phyloP scores from a whole-genome alignment of 164 flowering plant genomes.

The Chimonanthus praecox region DNA sequence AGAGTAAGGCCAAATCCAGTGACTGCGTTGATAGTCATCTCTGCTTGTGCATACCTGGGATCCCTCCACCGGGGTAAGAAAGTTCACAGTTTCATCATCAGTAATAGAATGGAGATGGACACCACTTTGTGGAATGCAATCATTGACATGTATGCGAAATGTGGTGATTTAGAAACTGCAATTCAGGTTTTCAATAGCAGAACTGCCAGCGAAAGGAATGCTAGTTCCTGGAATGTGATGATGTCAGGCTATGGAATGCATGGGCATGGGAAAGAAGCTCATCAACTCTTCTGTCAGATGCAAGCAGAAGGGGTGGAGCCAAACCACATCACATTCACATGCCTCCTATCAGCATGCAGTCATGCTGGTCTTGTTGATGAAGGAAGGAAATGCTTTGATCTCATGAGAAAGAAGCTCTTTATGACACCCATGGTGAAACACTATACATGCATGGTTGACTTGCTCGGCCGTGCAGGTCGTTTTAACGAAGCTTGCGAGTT shows the following conservation, averaged over 20 bases:
- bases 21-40: slow-evolving; percentile 31
- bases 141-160: slow-evolving; percentile 45
- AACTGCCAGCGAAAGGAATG: slow-evolving; percentile 18
- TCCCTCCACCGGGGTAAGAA: slow-evolving; percentile 33
- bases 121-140: slow-evolving; percentile 33
- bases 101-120: slow-evolving; percentile 18
- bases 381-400: slow-evolving; percentile 35
- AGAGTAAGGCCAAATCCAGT: slow-evolving; percentile 28
- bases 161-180: slow-evolving; percentile 37
- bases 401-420: slow-evolving; percentile 22
- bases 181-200: slow-evolving; percentile 23
- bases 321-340: slow-evolving; percentile 36
- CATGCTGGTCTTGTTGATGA: slow-evolving; percentile 42
- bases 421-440: slow-evolving; percentile 30
- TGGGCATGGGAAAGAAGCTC: slow-evolving; percentile 35
- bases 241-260: slow-evolving; percentile 44
- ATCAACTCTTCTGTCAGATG: slow-evolving; percentile 27
- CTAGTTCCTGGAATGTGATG: slow-evolving; percentile 38
- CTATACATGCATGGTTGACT: slow-evolving; percentile 48
- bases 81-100: slow-evolving; percentile 24
- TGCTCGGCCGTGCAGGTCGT: slow-evolving; percentile 42
- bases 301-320: slow-evolving; percentile 33
- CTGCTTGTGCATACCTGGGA: slow-evolving; percentile 41
- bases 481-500: slow-evolving; percentile 30
- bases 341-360: slow-evolving; percentile 42